Evolutionary conservation across 139 green algal genomes (phyloP).

Genomic region (Tetradesmus obliquus): DNA sequence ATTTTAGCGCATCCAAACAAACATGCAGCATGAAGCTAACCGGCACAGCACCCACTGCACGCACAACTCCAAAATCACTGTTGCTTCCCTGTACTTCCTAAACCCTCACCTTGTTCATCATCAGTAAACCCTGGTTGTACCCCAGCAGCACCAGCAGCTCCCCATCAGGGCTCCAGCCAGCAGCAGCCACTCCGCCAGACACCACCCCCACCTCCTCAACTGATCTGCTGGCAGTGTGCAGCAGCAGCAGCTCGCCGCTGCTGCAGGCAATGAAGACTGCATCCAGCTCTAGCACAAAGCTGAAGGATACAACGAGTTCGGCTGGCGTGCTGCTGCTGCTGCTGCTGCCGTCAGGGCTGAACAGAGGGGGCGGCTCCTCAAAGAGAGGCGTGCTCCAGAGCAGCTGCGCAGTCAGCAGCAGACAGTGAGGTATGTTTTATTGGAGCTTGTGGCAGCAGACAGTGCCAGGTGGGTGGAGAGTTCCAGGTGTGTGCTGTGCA

Average conservation of each 20-base stretch:
- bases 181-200: slow-evolving; percentile 62
- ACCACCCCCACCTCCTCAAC: slow-evolving; percentile 76
- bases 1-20: background rate
- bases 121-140: slow-evolving; percentile 68
- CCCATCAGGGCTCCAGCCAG: slow-evolving; percentile 86
- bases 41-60: background rate
- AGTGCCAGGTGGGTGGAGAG: too few relatives aligned
- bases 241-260: slow-evolving; percentile 70
- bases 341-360: background rate
- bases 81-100: background rate
- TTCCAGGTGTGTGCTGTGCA: too few relatives aligned
- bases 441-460: too few relatives aligned
- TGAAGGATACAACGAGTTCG: slow-evolving; percentile 32
- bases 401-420: slow-evolving; percentile 9
- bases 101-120: slow-evolving; percentile 77
- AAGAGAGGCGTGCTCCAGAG: slow-evolving; percentile 22
- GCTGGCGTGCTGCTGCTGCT: background rate
- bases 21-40: background rate
- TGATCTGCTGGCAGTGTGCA: slow-evolving; percentile 46
- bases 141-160: slow-evolving; percentile 81
- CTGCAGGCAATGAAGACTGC: slow-evolving; percentile 65
- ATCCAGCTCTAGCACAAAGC: slow-evolving; percentile 66
- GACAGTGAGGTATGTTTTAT: background rate
- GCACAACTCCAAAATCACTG: background rate
- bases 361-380: background rate